These are phyloP conservation scores for Suillus variegatus DNA, from an alignment of 768 basidiomycete species.

Conservation along the genomic window DNA sequence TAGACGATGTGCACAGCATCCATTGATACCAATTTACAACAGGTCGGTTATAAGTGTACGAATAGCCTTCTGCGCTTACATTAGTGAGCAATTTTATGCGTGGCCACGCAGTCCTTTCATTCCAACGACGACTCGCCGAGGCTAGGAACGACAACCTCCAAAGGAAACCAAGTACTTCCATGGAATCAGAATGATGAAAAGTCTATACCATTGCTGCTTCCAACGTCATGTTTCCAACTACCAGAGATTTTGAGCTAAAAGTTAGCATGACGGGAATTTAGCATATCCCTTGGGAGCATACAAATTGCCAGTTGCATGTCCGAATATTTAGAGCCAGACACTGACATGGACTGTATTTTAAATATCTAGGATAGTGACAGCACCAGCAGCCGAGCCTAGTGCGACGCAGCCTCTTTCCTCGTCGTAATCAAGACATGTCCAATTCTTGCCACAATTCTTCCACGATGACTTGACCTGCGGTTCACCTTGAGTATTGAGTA, in stretches of 20 bases:
- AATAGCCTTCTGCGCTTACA: not conserved
- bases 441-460: conserved; percentile 39
- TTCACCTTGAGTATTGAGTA: conserved; percentile 17
- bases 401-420: conserved; percentile 56
- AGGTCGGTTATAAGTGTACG: not conserved
- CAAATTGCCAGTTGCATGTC: not conserved
- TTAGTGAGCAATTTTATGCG: not conserved
- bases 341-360: conserved; percentile 9
- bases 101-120: not conserved
- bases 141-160: not conserved
- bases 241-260: not conserved
- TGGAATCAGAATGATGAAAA: not conserved
- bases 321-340: not conserved
- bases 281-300: not conserved
- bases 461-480: conserved; percentile 33
- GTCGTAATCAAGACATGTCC: conserved; percentile 65
- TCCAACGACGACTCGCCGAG: not conserved
- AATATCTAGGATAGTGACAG: conserved; percentile 43
- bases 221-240: not conserved
- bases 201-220: not conserved
- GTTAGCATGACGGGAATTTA: not conserved
- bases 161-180: not conserved
- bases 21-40: not conserved
- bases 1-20: not conserved
- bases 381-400: conserved; percentile 51